Evolutionary conservation across 2,329 filamentous ascomycete genomes (phyloP), one percentile per base, ranked within the genome.

Genomic region (Ramularia collo-cygni): DNA sequence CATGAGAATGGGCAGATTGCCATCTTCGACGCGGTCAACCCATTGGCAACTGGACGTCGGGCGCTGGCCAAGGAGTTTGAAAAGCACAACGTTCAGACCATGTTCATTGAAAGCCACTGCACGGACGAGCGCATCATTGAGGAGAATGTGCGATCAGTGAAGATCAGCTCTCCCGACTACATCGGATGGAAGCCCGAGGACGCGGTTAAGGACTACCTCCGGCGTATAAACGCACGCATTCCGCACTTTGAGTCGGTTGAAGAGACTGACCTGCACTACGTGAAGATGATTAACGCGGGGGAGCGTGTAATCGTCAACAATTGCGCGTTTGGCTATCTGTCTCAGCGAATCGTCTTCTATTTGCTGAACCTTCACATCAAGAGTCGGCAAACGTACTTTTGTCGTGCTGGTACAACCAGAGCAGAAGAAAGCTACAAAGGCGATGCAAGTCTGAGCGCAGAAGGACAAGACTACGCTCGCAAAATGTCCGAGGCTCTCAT

Each of bases 221-320:
- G 81, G 47, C 81, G 92, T 36, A 96, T 98, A 58, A 81, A 87
- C 48, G 82, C 85, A 54, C 86, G 92, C 53, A 98, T 98, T 44
- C 92, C 92, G 14, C 82, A 90, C 43, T 98, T 95, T 54, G 89
- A 98, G 67, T 94, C 87, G 1, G 96, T 98, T 88, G 77, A 89
- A 55, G 92, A 98, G 63, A 74, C 76, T 19, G 89, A 96, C 51
- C 74, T 98, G 48, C 95, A 96, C 62, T 98, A 90, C 67, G 90
- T 98, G 68, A 95, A 95, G 70, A 95, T 98, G 90, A 94, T 96
- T 61, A 98, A 98, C 54, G 92, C 92, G 6, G 92, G 92, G 31
- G 80, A 90, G 58, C 81, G 87, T 52, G 83, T 98, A 58, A 83
- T 90, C 54, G 90, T 96, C 65, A 98, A 98, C 68, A 95, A 96